phyloP scores from a whole-genome alignment of 176 grass and related monocot genomes.

The Pontederia crassipes region DNA sequence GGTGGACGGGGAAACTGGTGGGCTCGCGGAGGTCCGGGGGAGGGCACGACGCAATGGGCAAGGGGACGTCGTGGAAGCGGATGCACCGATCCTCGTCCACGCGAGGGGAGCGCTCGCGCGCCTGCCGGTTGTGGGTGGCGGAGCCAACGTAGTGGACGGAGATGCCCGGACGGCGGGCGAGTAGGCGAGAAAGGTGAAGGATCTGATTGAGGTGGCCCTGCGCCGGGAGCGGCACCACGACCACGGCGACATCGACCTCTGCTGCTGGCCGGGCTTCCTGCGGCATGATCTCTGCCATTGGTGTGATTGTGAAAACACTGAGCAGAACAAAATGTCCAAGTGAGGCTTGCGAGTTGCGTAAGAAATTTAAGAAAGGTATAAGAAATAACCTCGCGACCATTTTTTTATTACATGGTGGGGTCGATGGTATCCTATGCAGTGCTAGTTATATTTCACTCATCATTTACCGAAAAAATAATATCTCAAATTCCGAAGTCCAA shows the following conservation, averaged over 20 bases:
- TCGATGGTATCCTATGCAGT: too few relatives aligned
- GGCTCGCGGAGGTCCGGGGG: slow-evolving; percentile 38
- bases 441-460: too few relatives aligned
- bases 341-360: too few relatives aligned
- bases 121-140: slow-evolving; percentile 31
- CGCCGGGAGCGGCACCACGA: slow-evolving; percentile 83
- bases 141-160: slow-evolving; percentile 43
- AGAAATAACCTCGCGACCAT: too few relatives aligned
- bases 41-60: slow-evolving; percentile 26
- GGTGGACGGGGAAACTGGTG: slow-evolving; percentile 28
- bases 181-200: slow-evolving; percentile 39
- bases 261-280: neutral
- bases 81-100: slow-evolving; percentile 8
- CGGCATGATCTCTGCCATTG: too few relatives aligned
- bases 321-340: too few relatives aligned
- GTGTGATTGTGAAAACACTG: too few relatives aligned
- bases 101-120: slow-evolving; percentile 15
- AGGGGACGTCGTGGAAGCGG: slow-evolving; percentile 29
- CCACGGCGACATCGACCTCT: slow-evolving; percentile 22
- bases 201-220: slow-evolving; percentile 63
- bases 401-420: too few relatives aligned
- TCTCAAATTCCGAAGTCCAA: too few relatives aligned
- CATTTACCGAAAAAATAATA: too few relatives aligned
- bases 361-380: too few relatives aligned
- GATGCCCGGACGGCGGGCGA: slow-evolving; percentile 23